A percentile compares a stretch with the other conserved stretches of the same genome.
These are phyloP conservation scores for Nakazawaea ishiwadae DNA, from an alignment of 805 yeast species.

Conservation along the genomic window DNA sequence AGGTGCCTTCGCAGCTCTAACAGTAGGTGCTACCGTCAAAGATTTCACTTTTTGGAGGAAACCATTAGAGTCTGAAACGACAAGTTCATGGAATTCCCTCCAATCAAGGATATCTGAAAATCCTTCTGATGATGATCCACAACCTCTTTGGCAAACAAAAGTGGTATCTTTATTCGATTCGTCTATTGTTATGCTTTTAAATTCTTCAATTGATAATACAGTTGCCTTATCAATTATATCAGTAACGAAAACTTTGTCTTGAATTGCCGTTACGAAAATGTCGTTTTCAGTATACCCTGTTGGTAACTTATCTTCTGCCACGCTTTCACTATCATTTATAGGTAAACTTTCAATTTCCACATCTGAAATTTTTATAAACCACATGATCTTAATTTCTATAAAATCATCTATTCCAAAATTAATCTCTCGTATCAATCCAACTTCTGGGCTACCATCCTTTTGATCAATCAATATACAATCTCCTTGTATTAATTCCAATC, in stretches of 20 bases:
- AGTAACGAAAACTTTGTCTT: conserved; percentile 35
- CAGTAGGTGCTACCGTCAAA: conserved; percentile 24
- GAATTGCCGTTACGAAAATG: conserved; percentile 49
- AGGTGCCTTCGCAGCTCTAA: conserved; percentile 14
- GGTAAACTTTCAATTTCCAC: conserved; percentile 27
- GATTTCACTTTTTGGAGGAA: conserved; percentile 28
- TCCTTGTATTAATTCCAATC: conserved; percentile 45
- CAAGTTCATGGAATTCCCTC: conserved; percentile 24
- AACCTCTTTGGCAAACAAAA: conserved; percentile 38
- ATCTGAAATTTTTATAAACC: conserved; percentile 41
- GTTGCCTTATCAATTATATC: conserved; percentile 41
- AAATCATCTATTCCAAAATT: conserved; percentile 43
- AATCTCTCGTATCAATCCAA: conserved; percentile 49
- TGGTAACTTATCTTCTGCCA: conserved; percentile 16
- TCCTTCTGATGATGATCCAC: conserved; percentile 29
- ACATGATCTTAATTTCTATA: conserved; percentile 43
- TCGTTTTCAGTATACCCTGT: conserved; percentile 34
- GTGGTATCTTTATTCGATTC: conserved; percentile 28
- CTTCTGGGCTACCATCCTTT: conserved; percentile 29
- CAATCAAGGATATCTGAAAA: conserved; percentile 36
- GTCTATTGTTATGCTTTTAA: conserved; percentile 28
- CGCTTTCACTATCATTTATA: conserved; percentile 17
- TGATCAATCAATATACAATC: conserved; percentile 42
- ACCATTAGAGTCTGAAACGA: conserved; percentile 23
- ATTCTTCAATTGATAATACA: conserved; percentile 35